Evolutionary conservation across 345 rosid species (phyloP), one percentile per base, ranked within the genome.

Genomic region (Syzygium oleosum): DNA sequence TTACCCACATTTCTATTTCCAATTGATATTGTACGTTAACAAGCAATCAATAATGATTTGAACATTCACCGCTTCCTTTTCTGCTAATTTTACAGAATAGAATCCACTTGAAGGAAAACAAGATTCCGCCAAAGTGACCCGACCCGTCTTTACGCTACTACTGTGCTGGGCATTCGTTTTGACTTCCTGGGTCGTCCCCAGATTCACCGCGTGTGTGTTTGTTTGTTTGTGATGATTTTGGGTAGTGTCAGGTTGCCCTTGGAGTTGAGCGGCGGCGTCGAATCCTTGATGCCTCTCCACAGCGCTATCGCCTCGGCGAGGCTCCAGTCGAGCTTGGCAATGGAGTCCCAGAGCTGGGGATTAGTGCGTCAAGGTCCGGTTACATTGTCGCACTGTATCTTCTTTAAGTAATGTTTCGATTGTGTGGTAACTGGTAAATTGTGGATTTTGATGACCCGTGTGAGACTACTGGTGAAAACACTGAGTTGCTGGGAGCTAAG

Each of bases 351-450:
- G 56, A 87, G 93, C 89, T 95, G 95, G 97, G 93, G 94, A 87
- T 87, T 96, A 83, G 98, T 95, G 87, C 96, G 95, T 92, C 96
- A 94, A 94, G 97, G 98, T 95, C 25, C 61, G 14, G 73, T 65
- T 78, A 63, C 53, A 9, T 34, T 43, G 17, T 83, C 43, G 59
- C 25, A 4, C 21, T 59, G 8, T 41, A 21, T 61, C 4, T 59
- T 51, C 29, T 22, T 2, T 7, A 7, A n/a, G 52, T 49, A 34
- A 49, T 49, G 85, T 51, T 83, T 83, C 31, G 0, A 31, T 83
- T 23, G 85, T 49, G 85, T 13, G 31, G 31, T 83, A 23, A n/a
- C 23, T 1, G 13, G 2, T 17, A 23, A 17, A 31, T 16, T 34
- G 23, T 68, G 13, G 25, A 34, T 31, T 68, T 68, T 11, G 5